phyloP scores from a whole-genome alignment of 768 basidiomycete genomes.

The Boletus rubescentipes region DNA sequence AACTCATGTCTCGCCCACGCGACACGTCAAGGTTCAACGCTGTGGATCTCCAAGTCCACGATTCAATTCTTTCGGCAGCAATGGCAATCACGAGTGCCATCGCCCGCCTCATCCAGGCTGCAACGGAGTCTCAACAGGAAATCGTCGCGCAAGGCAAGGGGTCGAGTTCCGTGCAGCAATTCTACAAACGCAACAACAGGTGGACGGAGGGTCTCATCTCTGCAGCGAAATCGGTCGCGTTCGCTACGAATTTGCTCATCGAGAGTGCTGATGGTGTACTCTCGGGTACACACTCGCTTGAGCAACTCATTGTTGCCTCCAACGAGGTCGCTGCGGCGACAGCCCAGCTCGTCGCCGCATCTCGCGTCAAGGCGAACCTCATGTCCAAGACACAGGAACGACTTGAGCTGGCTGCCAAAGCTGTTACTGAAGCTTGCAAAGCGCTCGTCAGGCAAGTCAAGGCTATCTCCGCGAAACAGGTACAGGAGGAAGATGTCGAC shows the following conservation, averaged over 20 bases:
- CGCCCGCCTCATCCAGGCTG: constrained; percentile 90
- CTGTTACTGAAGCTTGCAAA: constrained; percentile 96
- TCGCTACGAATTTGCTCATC: constrained; percentile 92
- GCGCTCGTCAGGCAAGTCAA: constrained; percentile 97
- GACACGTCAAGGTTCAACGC: constrained; percentile 87
- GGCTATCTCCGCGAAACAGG: constrained; percentile 83
- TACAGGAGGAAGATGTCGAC: constrained; percentile 71
- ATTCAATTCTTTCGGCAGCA: constrained; percentile 91
- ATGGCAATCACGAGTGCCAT: constrained; percentile 97
- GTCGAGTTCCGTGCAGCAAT: constrained; percentile 88
- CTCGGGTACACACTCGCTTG: constrained; percentile 93
- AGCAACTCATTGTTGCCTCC: constrained; percentile 99
- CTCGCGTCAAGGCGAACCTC: constrained; percentile 94
- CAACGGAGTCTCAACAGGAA: constrained; percentile 97
- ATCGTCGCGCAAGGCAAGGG: constrained; percentile 96
- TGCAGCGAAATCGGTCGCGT: constrained; percentile 96
- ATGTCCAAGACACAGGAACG: constrained; percentile 99
- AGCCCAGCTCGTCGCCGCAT: constrained; percentile 97
- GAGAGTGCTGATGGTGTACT: constrained; percentile 98
- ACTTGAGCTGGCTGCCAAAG: constrained; percentile 94
- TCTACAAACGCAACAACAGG: constrained; percentile 99
- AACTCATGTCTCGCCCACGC: constrained; percentile 87
- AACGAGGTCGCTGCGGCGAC: constrained; percentile 98
- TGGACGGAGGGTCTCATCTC: constrained; percentile 99
- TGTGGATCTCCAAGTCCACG: constrained; percentile 94